Evolutionary conservation across 768 basidiomycete species (phyloP).

Genomic region (Mycena amicta): DNA sequence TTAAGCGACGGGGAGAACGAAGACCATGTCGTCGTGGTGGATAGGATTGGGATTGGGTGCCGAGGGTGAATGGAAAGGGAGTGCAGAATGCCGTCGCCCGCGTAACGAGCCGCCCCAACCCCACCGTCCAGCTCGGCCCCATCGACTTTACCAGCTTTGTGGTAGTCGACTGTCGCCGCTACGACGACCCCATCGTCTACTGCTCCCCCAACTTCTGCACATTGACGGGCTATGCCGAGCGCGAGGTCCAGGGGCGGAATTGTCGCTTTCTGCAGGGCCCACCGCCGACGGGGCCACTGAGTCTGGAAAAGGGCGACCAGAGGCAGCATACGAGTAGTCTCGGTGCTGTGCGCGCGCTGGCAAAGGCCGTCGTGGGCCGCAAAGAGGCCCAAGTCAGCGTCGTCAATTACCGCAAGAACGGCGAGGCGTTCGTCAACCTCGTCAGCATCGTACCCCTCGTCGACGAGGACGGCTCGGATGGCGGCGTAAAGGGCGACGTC

Average conservation of each 20-base stretch:
- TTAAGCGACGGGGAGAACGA: too few species aligned
- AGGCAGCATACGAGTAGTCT: constrained; percentile 65
- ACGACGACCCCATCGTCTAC: constrained; percentile 88
- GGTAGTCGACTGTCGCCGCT: constrained; percentile 80
- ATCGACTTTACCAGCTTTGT: constrained; percentile 93
- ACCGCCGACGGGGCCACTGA: neutral
- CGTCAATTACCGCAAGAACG: constrained; percentile 87
- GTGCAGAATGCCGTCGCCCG: too few species aligned
- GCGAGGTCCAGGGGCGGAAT: constrained; percentile 85
- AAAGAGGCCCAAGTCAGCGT: constrained; percentile 90
- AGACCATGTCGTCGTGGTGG: too few species aligned
- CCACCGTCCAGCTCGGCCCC: constrained; percentile 80
- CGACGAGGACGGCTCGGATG: constrained; percentile 53
- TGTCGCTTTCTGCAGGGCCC: constrained; percentile 92
- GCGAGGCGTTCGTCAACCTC: constrained; percentile 87
- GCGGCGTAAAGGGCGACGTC: constrained; percentile 67
- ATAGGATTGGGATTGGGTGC: too few species aligned
- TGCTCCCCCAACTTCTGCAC: constrained; percentile 82
- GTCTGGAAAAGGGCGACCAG: constrained; percentile 33
- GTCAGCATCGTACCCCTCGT: constrained; percentile 87
- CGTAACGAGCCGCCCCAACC: constrained; percentile 73
- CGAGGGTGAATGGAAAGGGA: too few species aligned
- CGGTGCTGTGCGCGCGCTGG: constrained; percentile 64
- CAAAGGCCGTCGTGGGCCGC: constrained; percentile 63
- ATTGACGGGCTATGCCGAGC: constrained; percentile 73